phyloP scores from a whole-genome alignment of 2,329 filamentous ascomycete genomes.

The Purpureocillium takamizusanense region DNA sequence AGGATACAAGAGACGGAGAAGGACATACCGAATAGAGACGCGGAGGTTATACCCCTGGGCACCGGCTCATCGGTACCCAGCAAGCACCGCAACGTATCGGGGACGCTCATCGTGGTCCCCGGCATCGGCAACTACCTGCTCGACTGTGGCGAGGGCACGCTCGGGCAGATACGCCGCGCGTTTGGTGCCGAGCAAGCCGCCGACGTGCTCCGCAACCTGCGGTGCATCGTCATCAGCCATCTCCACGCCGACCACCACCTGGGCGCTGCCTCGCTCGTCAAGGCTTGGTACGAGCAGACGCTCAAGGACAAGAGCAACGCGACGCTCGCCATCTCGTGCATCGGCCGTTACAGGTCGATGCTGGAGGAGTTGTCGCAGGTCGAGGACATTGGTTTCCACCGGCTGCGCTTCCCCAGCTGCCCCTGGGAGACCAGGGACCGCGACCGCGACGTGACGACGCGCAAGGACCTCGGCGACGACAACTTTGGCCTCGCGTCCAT shows the following conservation, averaged over 20 bases:
- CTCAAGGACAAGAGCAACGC: conserved; percentile 20
- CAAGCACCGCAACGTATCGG: conserved; percentile 91
- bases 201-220: conserved; percentile 68
- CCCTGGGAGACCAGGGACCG: conserved; percentile 8
- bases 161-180: conserved; percentile 75
- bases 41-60: conserved; percentile 78
- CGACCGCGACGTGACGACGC: conserved; percentile 21
- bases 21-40: conserved; percentile 64
- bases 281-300: conserved; percentile 62
- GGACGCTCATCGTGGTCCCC: conserved; percentile 76
- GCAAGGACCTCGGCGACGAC: conserved; percentile 29
- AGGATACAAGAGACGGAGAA: conserved; percentile 43
- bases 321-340: conserved; percentile 59
- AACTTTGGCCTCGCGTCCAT: conserved; percentile 57
- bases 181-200: conserved; percentile 56
- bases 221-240: conserved; percentile 87
- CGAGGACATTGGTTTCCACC: conserved; percentile 64
- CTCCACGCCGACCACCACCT: conserved; percentile 95
- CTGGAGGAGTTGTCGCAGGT: conserved; percentile 71
- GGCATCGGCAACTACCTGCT: conserved; percentile 81
- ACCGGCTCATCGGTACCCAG: conserved; percentile 87
- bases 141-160: conserved; percentile 85
- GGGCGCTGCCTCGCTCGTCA: conserved; percentile 71
- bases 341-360: conserved; percentile 64
- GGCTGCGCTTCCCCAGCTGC: conserved; percentile 29